phyloP scores from a whole-genome alignment of 176 grass and related monocot genomes.

The Raddia guianensis region DNA sequence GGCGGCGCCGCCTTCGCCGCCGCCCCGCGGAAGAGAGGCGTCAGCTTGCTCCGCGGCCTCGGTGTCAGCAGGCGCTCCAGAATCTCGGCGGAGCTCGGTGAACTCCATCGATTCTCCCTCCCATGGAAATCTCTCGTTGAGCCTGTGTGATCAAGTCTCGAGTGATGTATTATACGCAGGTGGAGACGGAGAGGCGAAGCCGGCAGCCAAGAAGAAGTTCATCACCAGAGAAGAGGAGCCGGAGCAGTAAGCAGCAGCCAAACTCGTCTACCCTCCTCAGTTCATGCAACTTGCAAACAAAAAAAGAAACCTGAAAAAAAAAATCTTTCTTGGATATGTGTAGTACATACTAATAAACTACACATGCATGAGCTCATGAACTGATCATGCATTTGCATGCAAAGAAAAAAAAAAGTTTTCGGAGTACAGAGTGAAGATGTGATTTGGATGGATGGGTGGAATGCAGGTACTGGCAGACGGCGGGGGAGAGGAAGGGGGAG shows the following conservation, averaged over 20 bases:
- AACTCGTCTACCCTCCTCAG: background rate
- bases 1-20: constrained; percentile 20
- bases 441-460: constrained; percentile 16
- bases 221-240: constrained; percentile 94
- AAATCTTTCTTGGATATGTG: background rate
- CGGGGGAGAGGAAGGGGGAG: constrained; percentile 90
- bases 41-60: background rate
- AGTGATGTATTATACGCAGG: constrained; percentile 29
- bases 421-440: background rate
- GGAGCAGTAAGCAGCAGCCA: constrained; percentile 61
- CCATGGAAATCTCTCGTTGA: background rate
- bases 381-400: too few species aligned
- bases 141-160: constrained; percentile 9
- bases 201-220: constrained; percentile 85
- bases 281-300: background rate
- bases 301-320: too few species aligned
- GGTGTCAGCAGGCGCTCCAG: constrained; percentile 39
- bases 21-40: constrained; percentile 4
- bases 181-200: constrained; percentile 71
- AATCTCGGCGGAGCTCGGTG: constrained; percentile 60
- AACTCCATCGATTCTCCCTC: background rate
- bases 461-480: constrained; percentile 88
- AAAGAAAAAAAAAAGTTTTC: too few species aligned
- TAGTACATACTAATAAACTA: background rate
- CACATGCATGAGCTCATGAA: background rate